Conservation (phyloP, 805 yeast genomes). For the Metschnikowia gelsemii region DNA sequence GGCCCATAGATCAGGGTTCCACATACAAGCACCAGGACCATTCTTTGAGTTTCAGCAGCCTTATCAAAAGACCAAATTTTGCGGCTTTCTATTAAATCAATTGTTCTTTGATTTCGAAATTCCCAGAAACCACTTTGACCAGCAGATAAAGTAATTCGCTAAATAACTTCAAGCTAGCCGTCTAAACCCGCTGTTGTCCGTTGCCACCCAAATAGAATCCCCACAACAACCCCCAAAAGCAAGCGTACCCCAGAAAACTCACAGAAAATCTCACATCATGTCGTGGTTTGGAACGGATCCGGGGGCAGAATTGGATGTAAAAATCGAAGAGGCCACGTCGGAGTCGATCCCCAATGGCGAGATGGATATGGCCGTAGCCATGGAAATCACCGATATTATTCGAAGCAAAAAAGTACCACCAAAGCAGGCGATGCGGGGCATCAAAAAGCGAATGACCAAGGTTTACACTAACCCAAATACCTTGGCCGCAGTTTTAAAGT, state of each 20-base stretch:
- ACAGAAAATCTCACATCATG: slow-evolving; percentile 28
- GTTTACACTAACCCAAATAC: slow-evolving; percentile 73
- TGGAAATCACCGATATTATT: slow-evolving; percentile 85
- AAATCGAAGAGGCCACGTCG: slow-evolving; percentile 76
- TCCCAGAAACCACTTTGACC: too few relatives aligned
- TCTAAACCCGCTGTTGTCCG: too few relatives aligned
- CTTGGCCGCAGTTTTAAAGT: slow-evolving; percentile 69
- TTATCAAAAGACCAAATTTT: neutral
- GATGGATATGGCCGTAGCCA: slow-evolving; percentile 63
- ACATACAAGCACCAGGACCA: neutral
- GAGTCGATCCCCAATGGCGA: slow-evolving; percentile 93
- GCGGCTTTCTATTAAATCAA: too few relatives aligned
- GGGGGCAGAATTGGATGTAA: slow-evolving; percentile 51
- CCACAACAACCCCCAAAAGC: too few relatives aligned
- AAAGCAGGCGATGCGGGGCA: slow-evolving; percentile 78
- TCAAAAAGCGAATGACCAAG: slow-evolving; percentile 67
- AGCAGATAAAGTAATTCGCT: too few relatives aligned
- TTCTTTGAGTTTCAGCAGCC: neutral
- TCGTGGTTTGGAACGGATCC: slow-evolving; percentile 50
- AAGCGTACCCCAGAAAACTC: neutral
- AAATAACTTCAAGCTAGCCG: too few relatives aligned
- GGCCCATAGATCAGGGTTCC: too few relatives aligned
- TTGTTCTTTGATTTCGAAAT: too few relatives aligned
- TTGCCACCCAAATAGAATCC: too few relatives aligned
- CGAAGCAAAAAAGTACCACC: slow-evolving; percentile 78